These are phyloP conservation scores for Isoetes engelmannii DNA, from an alignment of 83 land plant genomes.

Conservation along the genomic window DNA sequence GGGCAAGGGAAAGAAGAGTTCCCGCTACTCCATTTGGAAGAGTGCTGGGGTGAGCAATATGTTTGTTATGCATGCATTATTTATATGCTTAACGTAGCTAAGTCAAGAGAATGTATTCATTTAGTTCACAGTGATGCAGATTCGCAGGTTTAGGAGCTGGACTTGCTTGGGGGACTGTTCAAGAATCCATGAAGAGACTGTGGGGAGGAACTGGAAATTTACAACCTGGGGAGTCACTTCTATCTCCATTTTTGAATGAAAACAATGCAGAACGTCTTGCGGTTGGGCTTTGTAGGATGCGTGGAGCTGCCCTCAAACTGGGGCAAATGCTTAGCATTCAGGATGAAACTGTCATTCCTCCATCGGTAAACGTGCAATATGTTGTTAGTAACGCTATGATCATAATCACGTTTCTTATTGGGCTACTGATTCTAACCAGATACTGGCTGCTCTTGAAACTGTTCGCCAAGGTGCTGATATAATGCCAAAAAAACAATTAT, in stretches of 20 bases:
- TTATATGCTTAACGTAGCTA: background rate
- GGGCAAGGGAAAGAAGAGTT: conserved; percentile 73
- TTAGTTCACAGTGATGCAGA: conserved; percentile 32
- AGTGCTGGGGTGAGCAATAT: conserved; percentile 57
- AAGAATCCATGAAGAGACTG: conserved; percentile 80
- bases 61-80: background rate
- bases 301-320: conserved; percentile 95
- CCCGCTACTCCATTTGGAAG: conserved; percentile 82
- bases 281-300: conserved; percentile 88
- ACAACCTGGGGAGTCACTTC: conserved; percentile 36
- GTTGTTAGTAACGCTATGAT: background rate
- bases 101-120: background rate
- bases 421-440: conserved; percentile 29
- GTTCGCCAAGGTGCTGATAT: conserved; percentile 99
- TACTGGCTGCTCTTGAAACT: conserved; percentile 83
- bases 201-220: conserved; percentile 46
- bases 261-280: conserved; percentile 94
- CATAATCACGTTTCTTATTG: background rate
- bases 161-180: conserved; percentile 91
- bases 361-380: conserved; percentile 43
- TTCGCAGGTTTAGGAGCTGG: conserved; percentile 98
- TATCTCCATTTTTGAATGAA: conserved; percentile 79
- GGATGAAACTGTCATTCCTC: conserved; percentile 87
- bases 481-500: conserved; percentile 82
- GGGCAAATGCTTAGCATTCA: conserved; percentile 99